Conservation (phyloP, 2,329 filamentous ascomycete species). For the Colletotrichum liriopes region DNA sequence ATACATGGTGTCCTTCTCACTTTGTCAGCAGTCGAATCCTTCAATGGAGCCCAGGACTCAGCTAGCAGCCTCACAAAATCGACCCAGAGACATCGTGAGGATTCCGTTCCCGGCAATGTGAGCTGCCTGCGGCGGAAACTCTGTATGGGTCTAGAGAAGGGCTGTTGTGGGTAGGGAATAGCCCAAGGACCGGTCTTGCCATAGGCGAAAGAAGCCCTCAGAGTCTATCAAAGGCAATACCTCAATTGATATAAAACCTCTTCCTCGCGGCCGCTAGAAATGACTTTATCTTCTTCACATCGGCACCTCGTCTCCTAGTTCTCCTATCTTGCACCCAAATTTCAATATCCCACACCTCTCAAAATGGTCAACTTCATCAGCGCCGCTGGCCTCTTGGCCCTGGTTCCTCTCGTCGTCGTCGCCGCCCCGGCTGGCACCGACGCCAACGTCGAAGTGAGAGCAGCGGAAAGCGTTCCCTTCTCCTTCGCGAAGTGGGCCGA, state of each 20-base stretch:
- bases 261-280: background rate
- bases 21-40: background rate
- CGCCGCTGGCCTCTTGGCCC: slow-evolving; percentile 23
- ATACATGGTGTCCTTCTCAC: background rate
- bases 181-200: background rate
- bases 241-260: background rate
- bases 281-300: background rate
- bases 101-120: background rate
- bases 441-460: slow-evolving; percentile 10
- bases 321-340: background rate
- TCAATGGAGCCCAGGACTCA: background rate
- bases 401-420: background rate
- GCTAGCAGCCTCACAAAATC: background rate
- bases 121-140: background rate
- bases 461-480: slow-evolving; percentile 11
- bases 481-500: slow-evolving; percentile 40
- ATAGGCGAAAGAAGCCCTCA: background rate
- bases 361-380: slow-evolving; percentile 32
- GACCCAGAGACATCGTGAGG: background rate
- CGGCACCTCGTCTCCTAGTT: background rate
- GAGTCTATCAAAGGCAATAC: background rate
- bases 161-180: background rate
- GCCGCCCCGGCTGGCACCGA: slow-evolving; percentile 13
- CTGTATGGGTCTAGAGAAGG: background rate
- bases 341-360: background rate